phyloP scores from a whole-genome alignment of 2,329 filamentous ascomycete genomes.

The Coniella lustricola region DNA sequence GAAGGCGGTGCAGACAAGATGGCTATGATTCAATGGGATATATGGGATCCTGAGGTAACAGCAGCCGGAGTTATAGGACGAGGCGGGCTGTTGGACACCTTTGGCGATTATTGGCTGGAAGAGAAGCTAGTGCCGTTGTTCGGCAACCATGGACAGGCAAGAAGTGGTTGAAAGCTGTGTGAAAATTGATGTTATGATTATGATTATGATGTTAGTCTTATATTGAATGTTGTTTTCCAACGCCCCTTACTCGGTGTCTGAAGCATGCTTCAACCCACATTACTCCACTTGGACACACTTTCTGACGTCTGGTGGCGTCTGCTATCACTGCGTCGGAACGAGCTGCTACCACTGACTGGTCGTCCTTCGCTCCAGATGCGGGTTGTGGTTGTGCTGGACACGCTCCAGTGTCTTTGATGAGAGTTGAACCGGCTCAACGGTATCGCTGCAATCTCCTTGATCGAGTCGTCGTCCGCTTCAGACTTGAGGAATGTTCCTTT shows the following conservation, averaged over 20 bases:
- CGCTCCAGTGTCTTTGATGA: not conserved
- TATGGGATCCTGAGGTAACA: constrained; percentile 25
- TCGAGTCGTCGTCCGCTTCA: not conserved
- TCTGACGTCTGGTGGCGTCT: not conserved
- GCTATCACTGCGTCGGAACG: not conserved
- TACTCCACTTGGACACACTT: not conserved
- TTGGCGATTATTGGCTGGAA: constrained; percentile 3
- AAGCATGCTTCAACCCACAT: not conserved
- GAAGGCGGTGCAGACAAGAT: constrained; percentile 21
- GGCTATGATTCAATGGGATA: constrained; percentile 22
- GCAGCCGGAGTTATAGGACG: constrained; percentile 21
- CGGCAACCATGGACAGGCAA: not conserved
- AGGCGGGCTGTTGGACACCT: constrained; percentile 1
- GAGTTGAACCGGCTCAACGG: not conserved
- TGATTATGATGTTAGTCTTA: not conserved
- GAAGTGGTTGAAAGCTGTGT: not conserved
- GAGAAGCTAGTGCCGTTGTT: constrained; percentile 3
- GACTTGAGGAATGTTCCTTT: not conserved
- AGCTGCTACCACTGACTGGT: not conserved
- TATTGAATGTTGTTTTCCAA: no score
- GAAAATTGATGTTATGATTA: not conserved
- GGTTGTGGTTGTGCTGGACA: not conserved
- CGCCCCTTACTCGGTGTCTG: not conserved
- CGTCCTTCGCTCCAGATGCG: constrained; percentile 1
- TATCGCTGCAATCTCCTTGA: not conserved